Percentiles rank a stretch among this genome's conserved stretches.
Conservation (phyloP, 2,329 filamentous ascomycete genomes). For the Colletotrichum horii region DNA sequence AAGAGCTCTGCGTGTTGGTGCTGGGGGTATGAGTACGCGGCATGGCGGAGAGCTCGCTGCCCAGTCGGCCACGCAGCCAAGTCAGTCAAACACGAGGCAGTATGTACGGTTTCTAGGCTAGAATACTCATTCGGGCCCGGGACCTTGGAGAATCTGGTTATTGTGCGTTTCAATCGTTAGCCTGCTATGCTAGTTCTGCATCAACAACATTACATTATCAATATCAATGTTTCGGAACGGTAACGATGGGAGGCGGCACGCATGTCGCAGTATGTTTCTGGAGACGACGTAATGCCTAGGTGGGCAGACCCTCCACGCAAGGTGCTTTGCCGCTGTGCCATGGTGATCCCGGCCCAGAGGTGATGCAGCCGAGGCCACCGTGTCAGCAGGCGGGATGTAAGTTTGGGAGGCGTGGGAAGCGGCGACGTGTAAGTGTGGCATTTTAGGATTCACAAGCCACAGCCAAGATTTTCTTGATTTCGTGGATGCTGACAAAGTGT, state of each 20-base stretch:
- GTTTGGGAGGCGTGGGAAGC: neutral
- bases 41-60: neutral
- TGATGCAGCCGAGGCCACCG: conserved; percentile 17
- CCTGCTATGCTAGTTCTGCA: conserved; percentile 10
- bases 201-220: neutral
- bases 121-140: conserved; percentile 4
- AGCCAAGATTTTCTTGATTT: neutral
- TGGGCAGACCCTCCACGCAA: neutral
- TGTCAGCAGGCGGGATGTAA: neutral
- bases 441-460: conserved; percentile 7
- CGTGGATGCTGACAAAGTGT: neutral
- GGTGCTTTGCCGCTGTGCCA: neutral
- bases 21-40: neutral
- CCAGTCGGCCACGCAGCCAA: neutral
- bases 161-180: conserved; percentile 15
- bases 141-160: conserved; percentile 12
- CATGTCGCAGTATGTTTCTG: neutral
- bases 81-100: conserved; percentile 2
- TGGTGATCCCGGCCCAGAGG: neutral
- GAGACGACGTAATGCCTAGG: neutral
- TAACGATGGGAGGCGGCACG: neutral
- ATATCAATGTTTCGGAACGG: neutral
- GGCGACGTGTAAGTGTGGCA: neutral
- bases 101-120: conserved; percentile 17
- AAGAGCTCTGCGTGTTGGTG: neutral